Evolutionary conservation across 768 basidiomycete species (phyloP).

Genomic region (Termitomyces sp.): DNA sequence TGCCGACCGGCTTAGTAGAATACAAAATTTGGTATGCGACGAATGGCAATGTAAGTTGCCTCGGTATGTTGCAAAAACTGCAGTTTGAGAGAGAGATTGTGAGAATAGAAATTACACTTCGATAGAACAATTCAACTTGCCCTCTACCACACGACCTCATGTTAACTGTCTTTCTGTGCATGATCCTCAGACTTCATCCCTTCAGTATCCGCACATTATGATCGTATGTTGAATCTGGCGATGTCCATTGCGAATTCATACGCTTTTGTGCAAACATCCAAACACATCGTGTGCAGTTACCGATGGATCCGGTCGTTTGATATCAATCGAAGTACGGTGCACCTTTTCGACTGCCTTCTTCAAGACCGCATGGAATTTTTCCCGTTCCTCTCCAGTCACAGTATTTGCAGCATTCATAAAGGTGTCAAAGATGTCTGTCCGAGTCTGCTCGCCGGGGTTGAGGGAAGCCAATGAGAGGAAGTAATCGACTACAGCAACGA

Average conservation of each 20-base stretch:
- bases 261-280: slow-evolving; percentile 12
- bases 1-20: not conserved
- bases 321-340: slow-evolving; percentile 19
- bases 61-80: not conserved
- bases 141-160: slow-evolving; percentile 23
- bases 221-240: no score
- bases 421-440: slow-evolving; percentile 7
- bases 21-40: not conserved
- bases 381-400: slow-evolving; percentile 11
- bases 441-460: not conserved
- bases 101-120: not conserved
- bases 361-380: slow-evolving; percentile 21
- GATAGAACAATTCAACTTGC: not conserved
- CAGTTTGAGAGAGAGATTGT: not conserved
- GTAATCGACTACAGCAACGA: slow-evolving; percentile 15
- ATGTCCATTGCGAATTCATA: slow-evolving; percentile 17
- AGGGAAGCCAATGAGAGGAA: slow-evolving; percentile 12
- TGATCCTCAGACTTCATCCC: slow-evolving; percentile 20
- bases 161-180: slow-evolving; percentile 18
- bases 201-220: not conserved
- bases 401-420: not conserved
- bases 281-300: slow-evolving; percentile 19
- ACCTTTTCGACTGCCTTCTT: slow-evolving; percentile 21
- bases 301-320: slow-evolving; percentile 16
- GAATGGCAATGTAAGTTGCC: not conserved